Base-by-base conservation (phyloP, 768 basidiomycete species). In the Plicaturopsis crispa region DNA sequence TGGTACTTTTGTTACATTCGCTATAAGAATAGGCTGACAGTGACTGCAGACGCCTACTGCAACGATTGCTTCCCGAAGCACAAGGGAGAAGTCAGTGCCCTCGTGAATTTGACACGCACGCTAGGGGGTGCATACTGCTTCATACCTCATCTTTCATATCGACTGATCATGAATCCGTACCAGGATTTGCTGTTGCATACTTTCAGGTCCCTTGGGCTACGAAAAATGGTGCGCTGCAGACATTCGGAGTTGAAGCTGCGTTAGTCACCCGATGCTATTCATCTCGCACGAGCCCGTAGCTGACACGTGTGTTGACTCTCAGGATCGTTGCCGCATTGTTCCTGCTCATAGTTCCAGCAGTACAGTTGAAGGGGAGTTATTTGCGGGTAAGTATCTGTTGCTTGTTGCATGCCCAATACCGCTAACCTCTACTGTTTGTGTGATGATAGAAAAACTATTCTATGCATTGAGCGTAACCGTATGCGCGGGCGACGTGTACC, bases 121-220 rank as follows among this genome's bases (percentile, higher is more conserved):
- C 59, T 80, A 14, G 77, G 76, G 24, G 77, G 68, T 63, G 43
- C 14, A 57, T 44, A 18, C 18, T 20, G 14, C 20, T 5, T 17
- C 14, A 6, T 18, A 7, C 20, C 7, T 16, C n/a, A n/a, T n/a
- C n/a, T n/a, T n/a, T n/a, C n/a, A 10, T 30, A n/a, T n/a, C n/a
- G 28, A 30, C 28, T 10, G 23, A 17, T 36, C 33, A 20, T 20
- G 23, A n/a, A 10, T n/a, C 36, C 26, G n/a, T n/a, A 38, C 13
- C 30, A 66, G 69, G 78, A 3, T 81, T 81, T 50, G 68, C 67
- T 35, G 78, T 82, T 16, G 74, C 79, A 1, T 80, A 74, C 54
- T 82, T 74, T 54, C 78, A 82, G 50, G 67, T 80, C 3, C 73
- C 73, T 4, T 80, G 80, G 80, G 78, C 78, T 4, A 50, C 56